Base-by-base conservation (phyloP, 208 protist genomes). In the Crithidia fasciculata region DNA sequence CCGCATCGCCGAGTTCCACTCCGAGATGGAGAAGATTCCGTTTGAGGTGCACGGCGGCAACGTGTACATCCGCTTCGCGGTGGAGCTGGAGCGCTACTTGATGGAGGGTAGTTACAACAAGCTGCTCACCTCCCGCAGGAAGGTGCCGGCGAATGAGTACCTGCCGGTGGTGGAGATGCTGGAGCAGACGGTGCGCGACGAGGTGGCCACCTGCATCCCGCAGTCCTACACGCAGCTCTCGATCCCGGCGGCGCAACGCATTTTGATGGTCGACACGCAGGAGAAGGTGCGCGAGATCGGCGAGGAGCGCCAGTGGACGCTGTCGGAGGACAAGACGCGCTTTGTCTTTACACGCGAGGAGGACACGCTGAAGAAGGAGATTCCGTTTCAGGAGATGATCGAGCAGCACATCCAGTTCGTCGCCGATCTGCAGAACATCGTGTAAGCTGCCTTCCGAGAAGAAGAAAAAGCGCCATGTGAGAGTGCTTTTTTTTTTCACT, bases 51-150 rank as follows among this genome's bases (percentile, higher is more conserved):
- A 97, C 57, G 79, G 71, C 16, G 74, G 68, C n/a, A 92, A 94
- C 78, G 78, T 75, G 28, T 94, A 89, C 75, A 89, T 96, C 53
- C 90, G 92, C 53, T 95, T 94, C 50, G 90, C 93, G 6, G 88
- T 98, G 41, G 83, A 87, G 61, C 82, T 97, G 43, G 94, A 98
- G 80, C 88, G 93, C 3, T 97, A 89, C 67, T 61, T 96, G 53
- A 98, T 98, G 96, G 93, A 98, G 74, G 94, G 95, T 4, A 97
- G 90, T 70, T 98, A 98, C 83, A 92, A 96, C 79, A 97, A 97
- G 68, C 80, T 98, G 16, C 89, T 97, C 56, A 92, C 83, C 52
- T 88, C 91, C 3, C 85, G 91, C 45, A 83, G 86, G 54, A 89
- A 96, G 62, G 95, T 89, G 41, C 95, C 95, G 40, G 93, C 87